Conservation (phyloP, 129 eudicot genomes). For the Logfia minima region DNA sequence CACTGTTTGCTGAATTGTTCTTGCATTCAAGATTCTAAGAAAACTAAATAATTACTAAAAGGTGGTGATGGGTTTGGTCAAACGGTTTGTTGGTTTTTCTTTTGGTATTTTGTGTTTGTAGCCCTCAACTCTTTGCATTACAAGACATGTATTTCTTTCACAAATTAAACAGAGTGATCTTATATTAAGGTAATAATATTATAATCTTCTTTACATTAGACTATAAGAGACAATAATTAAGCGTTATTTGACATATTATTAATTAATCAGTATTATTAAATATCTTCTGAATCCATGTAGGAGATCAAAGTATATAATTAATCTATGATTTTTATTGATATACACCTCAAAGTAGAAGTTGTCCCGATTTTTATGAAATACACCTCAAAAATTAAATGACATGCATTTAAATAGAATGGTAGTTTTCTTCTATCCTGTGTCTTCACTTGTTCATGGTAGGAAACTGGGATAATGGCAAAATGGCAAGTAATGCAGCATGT, state of each 20-base stretch:
- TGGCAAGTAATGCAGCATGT: conserved; percentile 40
- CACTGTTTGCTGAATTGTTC: conserved; percentile 38
- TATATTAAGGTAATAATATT: not conserved
- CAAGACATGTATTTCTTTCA: conserved; percentile 16
- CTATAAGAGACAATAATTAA: not conserved
- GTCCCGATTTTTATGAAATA: too few species aligned
- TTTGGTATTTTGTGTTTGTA: conserved; percentile 45
- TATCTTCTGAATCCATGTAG: not conserved
- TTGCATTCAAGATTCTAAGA: conserved; percentile 45
- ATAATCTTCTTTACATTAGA: not conserved
- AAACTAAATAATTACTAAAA: conserved; percentile 11
- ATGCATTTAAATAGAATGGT: too few species aligned
- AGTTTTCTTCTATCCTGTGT: not conserved
- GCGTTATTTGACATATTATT: not conserved
- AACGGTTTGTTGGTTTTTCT: conserved; percentile 60
- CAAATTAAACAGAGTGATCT: not conserved
- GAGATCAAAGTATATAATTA: not conserved
- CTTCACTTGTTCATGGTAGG: conserved; percentile 15
- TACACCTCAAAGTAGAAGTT: too few species aligned
- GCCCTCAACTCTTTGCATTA: conserved; percentile 3
- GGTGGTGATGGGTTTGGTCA: conserved; percentile 46
- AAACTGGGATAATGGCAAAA: conserved; percentile 13
- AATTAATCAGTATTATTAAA: too few species aligned
- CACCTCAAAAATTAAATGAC: too few species aligned
- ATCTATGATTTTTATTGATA: not conserved